Evolutionary conservation across 2,329 filamentous ascomycete genomes (phyloP).

Genomic region (Amauroascus verrucosus): DNA sequence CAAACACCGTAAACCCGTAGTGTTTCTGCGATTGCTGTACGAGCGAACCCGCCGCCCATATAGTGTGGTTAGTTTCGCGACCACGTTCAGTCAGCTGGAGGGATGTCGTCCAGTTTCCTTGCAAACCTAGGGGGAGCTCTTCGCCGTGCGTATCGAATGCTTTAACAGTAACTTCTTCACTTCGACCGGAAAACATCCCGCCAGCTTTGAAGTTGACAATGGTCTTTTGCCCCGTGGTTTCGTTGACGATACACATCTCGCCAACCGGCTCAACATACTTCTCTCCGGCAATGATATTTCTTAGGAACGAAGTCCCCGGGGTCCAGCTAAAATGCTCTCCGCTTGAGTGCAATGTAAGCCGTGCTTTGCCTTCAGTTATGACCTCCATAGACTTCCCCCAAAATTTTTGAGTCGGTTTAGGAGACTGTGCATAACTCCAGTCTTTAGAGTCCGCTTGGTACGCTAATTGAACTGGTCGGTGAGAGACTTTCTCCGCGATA

Average conservation of each 20-base stretch:
- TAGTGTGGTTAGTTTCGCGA: conserved; percentile 51
- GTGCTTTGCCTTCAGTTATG: conserved; percentile 78
- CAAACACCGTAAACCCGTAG: conserved; percentile 83
- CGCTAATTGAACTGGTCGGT: conserved; percentile 83
- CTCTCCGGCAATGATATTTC: conserved; percentile 94
- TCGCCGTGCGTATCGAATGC: conserved; percentile 57
- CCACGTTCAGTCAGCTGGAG: conserved; percentile 58
- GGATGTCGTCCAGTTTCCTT: conserved; percentile 73
- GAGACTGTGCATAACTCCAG: conserved; percentile 82
- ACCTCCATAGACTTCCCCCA: conserved; percentile 97
- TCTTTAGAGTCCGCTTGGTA: conserved; percentile 78
- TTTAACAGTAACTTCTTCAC: conserved; percentile 77
- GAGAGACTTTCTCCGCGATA: conserved; percentile 88
- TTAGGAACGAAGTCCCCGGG: conserved; percentile 76
- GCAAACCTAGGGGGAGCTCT: conserved; percentile 56
- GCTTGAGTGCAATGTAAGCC: conserved; percentile 61
- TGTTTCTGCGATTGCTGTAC: conserved; percentile 69
- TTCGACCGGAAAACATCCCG: conserved; percentile 92
- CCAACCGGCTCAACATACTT: conserved; percentile 96
- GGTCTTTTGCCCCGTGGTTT: conserved; percentile 72
- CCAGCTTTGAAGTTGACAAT: conserved; percentile 86
- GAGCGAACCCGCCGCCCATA: conserved; percentile 70
- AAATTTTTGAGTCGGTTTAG: conserved; percentile 88
- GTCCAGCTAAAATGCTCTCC: conserved; percentile 85
- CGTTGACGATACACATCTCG: conserved; percentile 74